Evolutionary conservation across 2,329 filamentous ascomycete species (phyloP), one percentile per base, ranked within the genome.

Genomic region (Seiridium cupressi): DNA sequence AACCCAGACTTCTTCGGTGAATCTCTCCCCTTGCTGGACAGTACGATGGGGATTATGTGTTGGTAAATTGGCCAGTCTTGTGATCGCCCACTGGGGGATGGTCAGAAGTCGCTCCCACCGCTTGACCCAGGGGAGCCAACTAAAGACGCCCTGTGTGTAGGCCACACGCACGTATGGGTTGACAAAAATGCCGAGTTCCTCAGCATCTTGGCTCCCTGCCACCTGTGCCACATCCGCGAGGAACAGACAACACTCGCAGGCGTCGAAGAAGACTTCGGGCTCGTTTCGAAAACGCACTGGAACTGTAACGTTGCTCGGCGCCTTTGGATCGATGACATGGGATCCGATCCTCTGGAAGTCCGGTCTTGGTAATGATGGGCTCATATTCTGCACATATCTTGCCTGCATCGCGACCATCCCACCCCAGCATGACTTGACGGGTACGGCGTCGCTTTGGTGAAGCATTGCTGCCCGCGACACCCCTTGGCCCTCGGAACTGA

Each of bases 131-230:
- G 79, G 74, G 2, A 92, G 77, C 83, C 84, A 88, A 1, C 75
- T 75, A 7, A 90, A 78, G 0, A 86, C 84, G 3, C 70, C 69
- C 36, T 77, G 73, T 51, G 84, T 81, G 70, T 93, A 92, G 1
- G 89, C 86, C 4, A 91, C 88, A 18, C 90, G 84, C 48, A 93
- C 83, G 68, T 84, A 92, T 0, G 90, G 90, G 69, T 93, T 93
- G 79, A 92, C 84, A 69, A 85, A 92, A 56, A 91, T 87, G 2
- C 84, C 86, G 0, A 82, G 81, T 44, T 84, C 79, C 8, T 70
- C 65, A 1, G 71, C 74, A 35, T 72, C 74, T 47, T 70, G 72
- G 57, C 68, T 69, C 10, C 69, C 74, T n/a, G 75, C 76, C 3
- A 68, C 73, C 51, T 68, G 68, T 2, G 74, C 65, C n/a, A 81